Evolutionary conservation across 139 green algal genomes (phyloP), one percentile per base, ranked within the genome.

Genomic region (Parachlorella kessleri): DNA sequence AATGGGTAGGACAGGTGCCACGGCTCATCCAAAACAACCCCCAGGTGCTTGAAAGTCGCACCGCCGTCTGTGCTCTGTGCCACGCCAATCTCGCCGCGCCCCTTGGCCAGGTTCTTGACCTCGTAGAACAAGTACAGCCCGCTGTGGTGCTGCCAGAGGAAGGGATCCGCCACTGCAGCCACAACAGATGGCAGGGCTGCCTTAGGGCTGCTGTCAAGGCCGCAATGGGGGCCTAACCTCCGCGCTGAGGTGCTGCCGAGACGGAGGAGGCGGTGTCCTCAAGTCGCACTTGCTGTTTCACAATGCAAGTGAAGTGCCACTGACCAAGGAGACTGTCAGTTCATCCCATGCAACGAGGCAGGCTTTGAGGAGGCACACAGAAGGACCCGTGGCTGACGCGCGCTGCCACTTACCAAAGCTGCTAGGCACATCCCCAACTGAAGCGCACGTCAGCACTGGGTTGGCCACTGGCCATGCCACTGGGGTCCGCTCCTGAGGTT

Each of bases 1-100:
- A 82, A 84, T 33, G 85, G 85, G 81, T 90, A 90, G 41, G 75
- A 84, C 1, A 90, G 78, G 81, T 88, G 82, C 79, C 78, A 90
- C 7, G 70, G 70, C 78, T 88, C 83, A 10, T 83, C 77, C 70
- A 90, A 55, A 21, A 77, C 85, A 4, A 88, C 35, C 18, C 82
- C 85, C 70, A 86, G 41, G 66, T 88, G 68, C 30, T 54, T 36
- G 53, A 76, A 90, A 21, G 37, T 81, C 26, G 73, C 28, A 54
- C 85, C 85, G 26, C 81, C 78, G 9, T 87, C 80, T 5, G n/a
- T 38, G 24, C 69, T 83, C 54, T 78, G 59, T 28, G 84, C 84
- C 8, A 72, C 55, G 3, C 84, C 81, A 37, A 87, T 89, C n/a
- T 37, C 84, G 70, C 30, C 75, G 64, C 26, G 33, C 55, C n/a